phyloP scores from a whole-genome alignment of 805 yeast genomes.

The Peterozyma xylosa region DNA sequence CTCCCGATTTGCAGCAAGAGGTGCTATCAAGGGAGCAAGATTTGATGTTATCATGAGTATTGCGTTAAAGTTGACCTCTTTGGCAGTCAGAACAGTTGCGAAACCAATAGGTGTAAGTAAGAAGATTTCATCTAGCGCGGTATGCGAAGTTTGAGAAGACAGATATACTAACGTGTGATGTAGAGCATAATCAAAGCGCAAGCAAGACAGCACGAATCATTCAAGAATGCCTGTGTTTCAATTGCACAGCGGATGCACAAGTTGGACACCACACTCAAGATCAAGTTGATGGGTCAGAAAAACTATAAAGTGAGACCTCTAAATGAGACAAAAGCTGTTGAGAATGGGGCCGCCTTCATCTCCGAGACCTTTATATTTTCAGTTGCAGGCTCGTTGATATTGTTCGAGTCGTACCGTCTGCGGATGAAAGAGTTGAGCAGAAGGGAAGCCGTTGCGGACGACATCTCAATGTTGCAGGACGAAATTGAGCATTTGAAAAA shows the following conservation, averaged over 20 bases:
- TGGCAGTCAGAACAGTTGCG: conserved; percentile 66
- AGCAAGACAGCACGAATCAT: conserved; percentile 64
- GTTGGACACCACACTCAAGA: conserved; percentile 55
- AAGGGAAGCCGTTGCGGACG: conserved; percentile 64
- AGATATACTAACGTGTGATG: neutral
- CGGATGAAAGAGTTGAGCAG: conserved; percentile 55
- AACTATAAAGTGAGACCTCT: conserved; percentile 61
- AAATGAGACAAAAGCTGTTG: conserved; percentile 76
- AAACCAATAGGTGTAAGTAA: conserved; percentile 61
- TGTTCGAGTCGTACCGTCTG: conserved; percentile 65
- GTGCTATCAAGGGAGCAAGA: too few relatives aligned
- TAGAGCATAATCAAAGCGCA: conserved; percentile 58
- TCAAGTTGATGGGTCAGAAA: conserved; percentile 49
- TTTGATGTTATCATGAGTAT: conserved; percentile 18
- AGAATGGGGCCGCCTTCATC: conserved; percentile 71
- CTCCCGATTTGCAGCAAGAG: too few relatives aligned
- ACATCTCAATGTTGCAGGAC: conserved; percentile 59
- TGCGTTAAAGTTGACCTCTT: conserved; percentile 65
- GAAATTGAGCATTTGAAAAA: conserved; percentile 54
- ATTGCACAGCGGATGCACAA: conserved; percentile 69
- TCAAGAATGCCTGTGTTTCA: conserved; percentile 53
- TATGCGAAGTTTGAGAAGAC: too few relatives aligned
- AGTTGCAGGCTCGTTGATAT: conserved; percentile 71
- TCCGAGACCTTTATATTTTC: conserved; percentile 73
- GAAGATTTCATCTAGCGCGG: neutral